These are phyloP conservation scores for Boletus insuetus DNA, from an alignment of 768 basidiomycete species.

Conservation along the genomic window DNA sequence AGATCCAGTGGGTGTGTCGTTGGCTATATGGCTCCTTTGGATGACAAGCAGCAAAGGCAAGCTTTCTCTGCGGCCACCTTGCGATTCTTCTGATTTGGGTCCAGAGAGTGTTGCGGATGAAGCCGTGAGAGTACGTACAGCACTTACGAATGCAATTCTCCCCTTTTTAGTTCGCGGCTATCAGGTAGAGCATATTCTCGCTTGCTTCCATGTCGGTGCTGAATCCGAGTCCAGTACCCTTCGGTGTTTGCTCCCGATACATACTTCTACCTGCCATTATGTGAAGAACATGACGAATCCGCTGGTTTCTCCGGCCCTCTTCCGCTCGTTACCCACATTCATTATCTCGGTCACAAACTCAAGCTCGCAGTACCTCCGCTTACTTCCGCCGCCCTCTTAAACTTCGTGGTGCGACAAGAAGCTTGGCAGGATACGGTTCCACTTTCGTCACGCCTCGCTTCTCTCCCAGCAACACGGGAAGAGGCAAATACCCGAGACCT, in stretches of 20 bases:
- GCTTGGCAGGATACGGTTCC: constrained; percentile 30
- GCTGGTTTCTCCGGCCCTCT: constrained; percentile 32
- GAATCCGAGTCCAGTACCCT: constrained; percentile 34
- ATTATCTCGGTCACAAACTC: constrained; percentile 42
- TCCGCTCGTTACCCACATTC: constrained; percentile 33
- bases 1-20: constrained; percentile 37
- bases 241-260: constrained; percentile 43
- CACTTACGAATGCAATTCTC: constrained; percentile 33
- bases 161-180: constrained; percentile 42
- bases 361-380: constrained; percentile 40
- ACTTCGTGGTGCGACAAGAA: constrained; percentile 37
- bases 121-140: constrained; percentile 23
- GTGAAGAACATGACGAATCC: constrained; percentile 22
- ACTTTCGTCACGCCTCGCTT: constrained; percentile 20
- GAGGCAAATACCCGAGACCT: constrained; percentile 30
- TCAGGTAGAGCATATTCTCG: constrained; percentile 29
- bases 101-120: constrained; percentile 37
- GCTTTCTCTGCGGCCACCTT: constrained; percentile 8
- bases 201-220: neutral
- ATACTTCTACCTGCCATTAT: constrained; percentile 42
- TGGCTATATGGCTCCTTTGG: constrained; percentile 48
- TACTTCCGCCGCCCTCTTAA: constrained; percentile 39
- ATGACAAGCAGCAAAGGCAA: constrained; percentile 41
- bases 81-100: constrained; percentile 12
- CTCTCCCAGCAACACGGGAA: constrained; percentile 36